These are phyloP conservation scores for Fraxinus platypoda DNA, from an alignment of 305 asterid species.

Conservation along the genomic window DNA sequence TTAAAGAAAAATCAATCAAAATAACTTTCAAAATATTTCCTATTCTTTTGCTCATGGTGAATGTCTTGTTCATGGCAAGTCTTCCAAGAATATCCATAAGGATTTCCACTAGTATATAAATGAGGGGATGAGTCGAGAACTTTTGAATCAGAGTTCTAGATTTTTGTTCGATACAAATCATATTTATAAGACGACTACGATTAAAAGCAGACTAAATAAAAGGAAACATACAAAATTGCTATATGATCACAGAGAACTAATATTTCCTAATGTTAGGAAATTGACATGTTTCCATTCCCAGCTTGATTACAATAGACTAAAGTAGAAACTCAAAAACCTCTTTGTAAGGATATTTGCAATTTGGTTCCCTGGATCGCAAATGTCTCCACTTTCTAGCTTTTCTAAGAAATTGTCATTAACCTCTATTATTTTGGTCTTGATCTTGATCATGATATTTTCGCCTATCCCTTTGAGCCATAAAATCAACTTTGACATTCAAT, in stretches of 20 bases:
- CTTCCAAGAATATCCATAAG: background rate
- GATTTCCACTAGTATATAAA: background rate
- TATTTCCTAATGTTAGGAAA: background rate
- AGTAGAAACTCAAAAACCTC: background rate
- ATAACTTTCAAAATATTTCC: background rate
- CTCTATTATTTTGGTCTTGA: background rate
- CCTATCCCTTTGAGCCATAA: background rate
- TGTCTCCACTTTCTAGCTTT: background rate
- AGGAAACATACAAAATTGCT: background rate
- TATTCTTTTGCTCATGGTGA: background rate
- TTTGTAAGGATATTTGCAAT: background rate
- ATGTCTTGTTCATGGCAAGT: background rate
- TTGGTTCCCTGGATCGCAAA: background rate
- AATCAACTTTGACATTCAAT: background rate
- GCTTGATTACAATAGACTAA: background rate
- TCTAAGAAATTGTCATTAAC: background rate
- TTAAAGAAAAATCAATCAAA: background rate
- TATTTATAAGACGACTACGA: background rate
- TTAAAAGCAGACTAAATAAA: background rate
- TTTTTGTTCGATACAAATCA: background rate
- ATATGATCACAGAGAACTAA: background rate
- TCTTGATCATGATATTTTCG: background rate
- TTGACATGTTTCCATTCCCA: background rate
- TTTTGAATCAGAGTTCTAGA: no score
- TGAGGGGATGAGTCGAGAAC: no score